Base-by-base conservation (phyloP, 371 early-diverging fungal genomes). In the Mortierella polycephala region DNA sequence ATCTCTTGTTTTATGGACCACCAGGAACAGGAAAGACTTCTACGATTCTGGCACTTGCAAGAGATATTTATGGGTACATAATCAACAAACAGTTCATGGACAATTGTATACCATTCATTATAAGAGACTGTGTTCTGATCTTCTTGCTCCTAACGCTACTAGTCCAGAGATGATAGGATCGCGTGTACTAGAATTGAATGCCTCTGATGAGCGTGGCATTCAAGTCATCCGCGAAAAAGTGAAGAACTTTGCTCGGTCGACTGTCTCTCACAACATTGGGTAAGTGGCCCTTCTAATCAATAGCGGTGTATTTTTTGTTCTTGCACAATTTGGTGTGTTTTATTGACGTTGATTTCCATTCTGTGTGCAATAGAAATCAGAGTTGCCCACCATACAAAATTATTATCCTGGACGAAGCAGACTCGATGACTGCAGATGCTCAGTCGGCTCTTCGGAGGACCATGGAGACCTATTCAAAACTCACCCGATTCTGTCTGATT, bases 21-120 rank as follows among this genome's bases (percentile, higher is more conserved):
- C 98, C 99, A 42, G 99, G 99, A 60, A 93, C 99, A 5, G 99
- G 99, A 75, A 99, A 99, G 85, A 99, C 99, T 0, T 95, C 98
- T 0, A 97, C 98, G 5, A 98, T 99, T 67, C 86, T 99, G 53
- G 96, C 99, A 0, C 85, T 99, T 53, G 90, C 95, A n/a, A 83
- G 95, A 46, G 95, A 97, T 73, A 85, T 98, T 61, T 98, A 93
- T 74, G 94, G 94, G 93, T 92, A 84, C 23, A 55, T n/a, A 40
- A n/a, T 30, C 58, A 51, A 47, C 30, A 30, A 20, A 12, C 52
- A 52, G 9, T 52, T 52, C 18, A 52, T 21, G 18, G 10, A 7
- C 52, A 16, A 16, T 11, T 7, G 55, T 39, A 13, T 55, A 10
- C 13, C 30, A 20, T 47, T 57, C 9, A 39, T 54, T 6, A 4